Percentiles rank a stretch among this genome's conserved stretches.
Conservation (phyloP, 495 filamentous ascomycete species). For the Penicillium ochrochloron region DNA sequence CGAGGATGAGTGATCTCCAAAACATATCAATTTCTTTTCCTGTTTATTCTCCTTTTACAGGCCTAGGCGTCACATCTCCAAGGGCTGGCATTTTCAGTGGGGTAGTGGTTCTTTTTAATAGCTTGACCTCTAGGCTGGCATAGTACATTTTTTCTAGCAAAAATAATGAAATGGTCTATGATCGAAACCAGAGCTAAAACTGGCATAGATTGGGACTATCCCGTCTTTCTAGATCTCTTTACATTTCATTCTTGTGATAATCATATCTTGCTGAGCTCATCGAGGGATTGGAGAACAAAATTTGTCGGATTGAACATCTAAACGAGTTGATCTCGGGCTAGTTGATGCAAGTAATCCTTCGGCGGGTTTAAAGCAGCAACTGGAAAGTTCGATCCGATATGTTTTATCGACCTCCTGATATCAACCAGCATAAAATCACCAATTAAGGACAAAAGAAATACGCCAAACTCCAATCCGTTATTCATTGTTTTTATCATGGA, state of each 20-base stretch:
- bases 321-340: no score
- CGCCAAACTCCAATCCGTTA: neutral
- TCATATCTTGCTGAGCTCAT: no score
- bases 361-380: no score
- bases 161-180: slow-evolving; percentile 35
- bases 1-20: slow-evolving; percentile 39
- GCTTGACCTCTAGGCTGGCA: slow-evolving; percentile 10
- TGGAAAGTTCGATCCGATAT: no score
- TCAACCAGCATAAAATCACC: neutral
- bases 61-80: slow-evolving; percentile 20
- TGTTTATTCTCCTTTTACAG: slow-evolving; percentile 12
- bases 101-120: slow-evolving; percentile 3
- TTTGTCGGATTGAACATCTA: no score
- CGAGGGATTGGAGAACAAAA: no score
- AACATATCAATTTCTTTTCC: slow-evolving; percentile 2
- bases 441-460: neutral
- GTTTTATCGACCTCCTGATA: neutral
- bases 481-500: slow-evolving; percentile 5
- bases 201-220: neutral
- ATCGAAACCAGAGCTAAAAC: neutral
- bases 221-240: no score
- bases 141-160: slow-evolving; percentile 22
- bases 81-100: slow-evolving; percentile 12
- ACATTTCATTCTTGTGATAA: no score
- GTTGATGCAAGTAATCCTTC: no score